These are phyloP conservation scores for Cryptosporidium bovis DNA, from an alignment of 169 alveolate species.

Conservation along the genomic window DNA sequence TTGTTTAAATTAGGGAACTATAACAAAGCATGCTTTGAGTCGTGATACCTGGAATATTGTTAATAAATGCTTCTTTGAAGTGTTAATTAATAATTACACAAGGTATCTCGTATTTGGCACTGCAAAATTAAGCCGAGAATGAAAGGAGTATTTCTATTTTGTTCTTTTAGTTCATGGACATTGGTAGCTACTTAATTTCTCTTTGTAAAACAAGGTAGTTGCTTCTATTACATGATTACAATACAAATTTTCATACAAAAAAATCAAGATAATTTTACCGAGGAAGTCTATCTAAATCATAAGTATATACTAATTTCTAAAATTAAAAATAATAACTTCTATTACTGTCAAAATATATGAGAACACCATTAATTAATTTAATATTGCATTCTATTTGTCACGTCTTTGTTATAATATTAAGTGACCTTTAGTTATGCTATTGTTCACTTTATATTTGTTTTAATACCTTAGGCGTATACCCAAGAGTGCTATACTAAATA, in stretches of 20 bases:
- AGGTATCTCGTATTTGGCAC: slow-evolving; percentile 65
- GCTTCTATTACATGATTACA: slow-evolving; percentile 72
- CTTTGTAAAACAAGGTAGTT: neutral
- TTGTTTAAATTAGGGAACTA: too few species aligned
- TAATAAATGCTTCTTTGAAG: slow-evolving; percentile 16
- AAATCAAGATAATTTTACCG: too few species aligned
- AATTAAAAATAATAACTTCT: too few species aligned
- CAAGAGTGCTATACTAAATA: slow-evolving; percentile 64
- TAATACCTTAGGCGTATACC: slow-evolving; percentile 65
- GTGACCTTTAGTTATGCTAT: slow-evolving; percentile 49
- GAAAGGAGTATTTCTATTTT: neutral
- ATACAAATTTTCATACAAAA: neutral
- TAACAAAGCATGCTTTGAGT: slow-evolving; percentile 67
- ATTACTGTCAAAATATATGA: too few species aligned
- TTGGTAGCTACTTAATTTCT: slow-evolving; percentile 36
- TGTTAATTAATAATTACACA: slow-evolving; percentile 6
- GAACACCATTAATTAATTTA: too few species aligned
- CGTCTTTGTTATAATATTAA: slow-evolving; percentile 32
- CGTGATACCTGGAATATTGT: slow-evolving; percentile 27
- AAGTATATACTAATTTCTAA: too few species aligned
- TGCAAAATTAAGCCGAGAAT: slow-evolving; percentile 15
- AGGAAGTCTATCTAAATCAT: too few species aligned
- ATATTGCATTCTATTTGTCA: slow-evolving; percentile 69
- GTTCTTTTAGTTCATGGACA: slow-evolving; percentile 38
- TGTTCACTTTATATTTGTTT: slow-evolving; percentile 3